Evolutionary conservation across 2,329 filamentous ascomycete genomes (phyloP).

Genomic region (Penicillium psychrosexuale): DNA sequence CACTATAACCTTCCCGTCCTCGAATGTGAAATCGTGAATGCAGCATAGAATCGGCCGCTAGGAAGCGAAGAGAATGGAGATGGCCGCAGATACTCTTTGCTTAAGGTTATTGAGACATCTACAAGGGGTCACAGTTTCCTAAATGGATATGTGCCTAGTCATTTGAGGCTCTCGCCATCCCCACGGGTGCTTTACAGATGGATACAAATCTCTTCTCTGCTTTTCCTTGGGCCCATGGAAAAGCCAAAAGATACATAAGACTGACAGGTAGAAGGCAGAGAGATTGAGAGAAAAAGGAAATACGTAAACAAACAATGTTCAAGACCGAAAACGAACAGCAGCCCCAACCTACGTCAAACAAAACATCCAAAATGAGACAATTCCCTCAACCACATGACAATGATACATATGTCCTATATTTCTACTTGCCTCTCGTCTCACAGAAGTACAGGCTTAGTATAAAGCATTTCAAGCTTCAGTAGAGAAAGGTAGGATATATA

Average conservation of each 20-base stretch:
- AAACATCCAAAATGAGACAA: not conserved
- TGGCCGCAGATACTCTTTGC: too few species aligned
- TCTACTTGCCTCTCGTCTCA: too few species aligned
- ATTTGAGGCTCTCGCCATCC: too few species aligned
- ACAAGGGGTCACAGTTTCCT: not conserved
- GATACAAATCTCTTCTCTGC: not conserved
- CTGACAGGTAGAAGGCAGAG: too few species aligned
- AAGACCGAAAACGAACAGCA: not conserved
- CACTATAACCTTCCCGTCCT: not conserved
- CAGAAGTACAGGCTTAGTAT: too few species aligned
- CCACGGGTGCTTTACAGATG: too few species aligned
- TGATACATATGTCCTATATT: too few species aligned
- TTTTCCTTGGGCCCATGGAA: too few species aligned
- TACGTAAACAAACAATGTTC: not conserved
- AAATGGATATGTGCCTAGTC: not conserved
- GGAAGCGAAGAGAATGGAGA: not conserved
- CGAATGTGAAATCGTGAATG: not conserved
- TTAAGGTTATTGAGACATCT: too few species aligned
- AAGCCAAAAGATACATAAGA: too few species aligned
- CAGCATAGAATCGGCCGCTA: not conserved
- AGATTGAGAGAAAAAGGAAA: not conserved
- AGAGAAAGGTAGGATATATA: too few species aligned
- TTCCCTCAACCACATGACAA: not conserved
- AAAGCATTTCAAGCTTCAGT: too few species aligned
- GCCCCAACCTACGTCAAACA: not conserved